Evolutionary conservation across 768 basidiomycete species (phyloP), one percentile per base, ranked within the genome.

Genomic region (Phanerochaete sordida): DNA sequence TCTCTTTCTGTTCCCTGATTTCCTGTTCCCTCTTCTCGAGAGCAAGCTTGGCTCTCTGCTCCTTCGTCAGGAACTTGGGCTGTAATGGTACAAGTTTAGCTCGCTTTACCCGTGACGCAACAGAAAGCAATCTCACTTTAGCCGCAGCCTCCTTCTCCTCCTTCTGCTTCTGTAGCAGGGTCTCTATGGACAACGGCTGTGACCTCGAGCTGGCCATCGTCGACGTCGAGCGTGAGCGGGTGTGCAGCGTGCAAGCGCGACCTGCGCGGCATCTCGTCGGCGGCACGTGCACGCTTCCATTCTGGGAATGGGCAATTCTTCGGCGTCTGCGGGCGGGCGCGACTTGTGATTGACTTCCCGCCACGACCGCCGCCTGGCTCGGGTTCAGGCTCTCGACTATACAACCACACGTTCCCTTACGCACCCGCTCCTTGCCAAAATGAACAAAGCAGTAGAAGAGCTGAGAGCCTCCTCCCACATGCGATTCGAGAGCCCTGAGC

Each of bases 21-120:
- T 98, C 95, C 60, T 89, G 83, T 21, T 87, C 83, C 15, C 96
- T 87, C 66, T 92, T 91, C 16, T 88, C 86, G 61, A 98, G 90
- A 2, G 96, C 96, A 35, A 97, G 75, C 68, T 85, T 85, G 19
- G 92, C 93, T 51, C 96, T 85, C 68, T 97, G 91, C 64, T 95
- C 92, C 74, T 92, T 98, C 2, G 91, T 85, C 15, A 98, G 79
- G 77, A 98, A 98, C 74, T 86, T 96, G 35, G 96, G 96, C 95
- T 98, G 58, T 51, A 62, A 45, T n/a, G 30, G 53, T 23, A 21
- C 47, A 12, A 48, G 5, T 62, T 63, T 27, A 63, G 47, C 24
- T 11, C 43, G 28, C 31, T n/a, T 27, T 21, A 49, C 48, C 47
- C 46, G 21, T 50, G 21, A 26, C 12, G 19, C n/a, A 21, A 15